A percentile compares a stretch with the other conserved stretches of the same genome.
These are phyloP conservation scores for Solanum clarkiae DNA, from an alignment of 257 asterid species.

Conservation along the genomic window DNA sequence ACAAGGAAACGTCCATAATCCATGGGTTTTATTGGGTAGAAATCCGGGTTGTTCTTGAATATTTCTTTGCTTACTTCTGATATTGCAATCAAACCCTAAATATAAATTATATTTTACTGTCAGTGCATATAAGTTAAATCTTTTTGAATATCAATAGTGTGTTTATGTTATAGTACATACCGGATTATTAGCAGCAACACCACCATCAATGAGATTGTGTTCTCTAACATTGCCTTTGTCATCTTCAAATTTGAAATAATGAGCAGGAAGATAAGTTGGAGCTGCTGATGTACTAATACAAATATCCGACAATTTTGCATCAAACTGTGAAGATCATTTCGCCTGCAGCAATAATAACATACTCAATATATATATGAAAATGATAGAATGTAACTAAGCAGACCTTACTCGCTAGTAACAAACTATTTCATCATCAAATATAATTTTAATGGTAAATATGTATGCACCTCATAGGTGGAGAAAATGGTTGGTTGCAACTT, in stretches of 20 bases:
- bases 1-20: slow-evolving; percentile 26
- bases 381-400: too few relatives aligned
- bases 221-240: slow-evolving; percentile 5
- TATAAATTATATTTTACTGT: background rate
- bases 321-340: background rate
- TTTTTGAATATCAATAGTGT: too few relatives aligned
- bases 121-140: background rate
- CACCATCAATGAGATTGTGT: slow-evolving; percentile 45
- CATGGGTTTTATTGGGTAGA: slow-evolving; percentile 6
- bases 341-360: slow-evolving; percentile 1
- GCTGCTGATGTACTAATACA: slow-evolving; percentile 53
- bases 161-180: background rate
- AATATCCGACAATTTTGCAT: slow-evolving; percentile 29
- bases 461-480: background rate
- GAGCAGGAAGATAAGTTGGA: slow-evolving; percentile 40
- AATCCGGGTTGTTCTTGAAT: slow-evolving; percentile 5
- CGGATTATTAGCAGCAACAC: slow-evolving; percentile 54
- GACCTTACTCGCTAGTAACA: too few relatives aligned
- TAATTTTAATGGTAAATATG: background rate
- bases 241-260: slow-evolving; percentile 20
- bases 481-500: slow-evolving; percentile 20
- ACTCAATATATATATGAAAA: too few relatives aligned
- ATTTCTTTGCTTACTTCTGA: slow-evolving; percentile 23
- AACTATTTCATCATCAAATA: too few relatives aligned
- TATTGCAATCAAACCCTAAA: slow-evolving; percentile 34